phyloP scores from a whole-genome alignment of 257 asterid genomes.

The Solanum phureja region DNA sequence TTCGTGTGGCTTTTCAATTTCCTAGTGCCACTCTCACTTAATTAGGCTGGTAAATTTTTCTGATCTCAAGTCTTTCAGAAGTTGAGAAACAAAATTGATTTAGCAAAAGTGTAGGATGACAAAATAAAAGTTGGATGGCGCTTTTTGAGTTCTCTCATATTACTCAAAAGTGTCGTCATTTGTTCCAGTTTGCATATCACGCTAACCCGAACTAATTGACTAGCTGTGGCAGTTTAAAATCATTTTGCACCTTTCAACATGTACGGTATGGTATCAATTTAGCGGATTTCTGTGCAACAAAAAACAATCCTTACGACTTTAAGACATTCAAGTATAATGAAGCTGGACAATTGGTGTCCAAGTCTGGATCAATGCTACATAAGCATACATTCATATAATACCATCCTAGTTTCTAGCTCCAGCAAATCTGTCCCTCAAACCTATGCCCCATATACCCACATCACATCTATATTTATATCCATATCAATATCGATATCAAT shows the following conservation, averaged over 20 bases:
- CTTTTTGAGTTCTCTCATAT: background rate
- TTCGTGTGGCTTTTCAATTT: background rate
- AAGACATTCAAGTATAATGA: background rate
- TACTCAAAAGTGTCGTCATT: background rate
- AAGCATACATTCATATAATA: background rate
- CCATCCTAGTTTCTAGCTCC: background rate
- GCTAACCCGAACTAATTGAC: background rate
- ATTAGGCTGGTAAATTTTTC: background rate
- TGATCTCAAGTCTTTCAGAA: background rate
- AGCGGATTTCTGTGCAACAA: too few relatives aligned
- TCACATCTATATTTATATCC: too few relatives aligned
- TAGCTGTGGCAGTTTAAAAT: background rate
- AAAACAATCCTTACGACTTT: background rate
- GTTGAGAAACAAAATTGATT: background rate
- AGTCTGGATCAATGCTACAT: background rate
- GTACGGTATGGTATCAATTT: too few relatives aligned
- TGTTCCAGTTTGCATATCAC: background rate
- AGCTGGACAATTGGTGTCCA: background rate
- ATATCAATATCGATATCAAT: too few relatives aligned
- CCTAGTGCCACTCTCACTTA: background rate
- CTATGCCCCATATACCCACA: background rate
- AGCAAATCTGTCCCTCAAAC: background rate
- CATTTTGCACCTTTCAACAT: background rate
- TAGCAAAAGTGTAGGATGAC: background rate
- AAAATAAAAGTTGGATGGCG: background rate